Evolutionary conservation across 2,329 filamentous ascomycete species (phyloP).

Genomic region (Blumeria hordei): DNA sequence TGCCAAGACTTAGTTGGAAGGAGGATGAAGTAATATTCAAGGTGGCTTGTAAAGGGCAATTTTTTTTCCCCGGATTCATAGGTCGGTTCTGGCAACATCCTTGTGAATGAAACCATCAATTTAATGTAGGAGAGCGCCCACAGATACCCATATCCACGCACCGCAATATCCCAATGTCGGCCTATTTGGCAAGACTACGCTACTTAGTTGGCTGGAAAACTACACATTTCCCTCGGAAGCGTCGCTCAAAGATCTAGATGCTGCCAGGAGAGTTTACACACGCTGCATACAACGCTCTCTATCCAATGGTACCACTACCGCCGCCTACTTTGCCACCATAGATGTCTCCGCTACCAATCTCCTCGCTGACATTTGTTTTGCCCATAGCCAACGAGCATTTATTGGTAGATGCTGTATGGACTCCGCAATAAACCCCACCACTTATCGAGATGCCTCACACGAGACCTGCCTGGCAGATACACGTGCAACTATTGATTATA

Average conservation of each 20-base stretch:
- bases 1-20: slow-evolving; percentile 15
- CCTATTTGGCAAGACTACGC: slow-evolving; percentile 78
- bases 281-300: slow-evolving; percentile 61
- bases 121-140: slow-evolving; percentile 2
- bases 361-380: slow-evolving; percentile 61
- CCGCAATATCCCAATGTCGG: slow-evolving; percentile 86
- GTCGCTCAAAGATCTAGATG: slow-evolving; percentile 37
- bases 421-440: slow-evolving; percentile 39
- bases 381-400: slow-evolving; percentile 64
- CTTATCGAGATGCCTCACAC: slow-evolving; percentile 53
- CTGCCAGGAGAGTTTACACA: slow-evolving; percentile 49
- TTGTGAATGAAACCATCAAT: neutral
- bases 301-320: slow-evolving; percentile 75
- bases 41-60: slow-evolving; percentile 25
- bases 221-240: slow-evolving; percentile 91
- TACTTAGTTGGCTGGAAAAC: slow-evolving; percentile 77
- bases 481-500: slow-evolving; percentile 35
- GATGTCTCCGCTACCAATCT: slow-evolving; percentile 77
- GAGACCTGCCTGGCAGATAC: slow-evolving; percentile 32
- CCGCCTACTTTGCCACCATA: slow-evolving; percentile 83
- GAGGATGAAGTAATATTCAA: slow-evolving; percentile 7
- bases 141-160: slow-evolving; percentile 89
- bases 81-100: slow-evolving; percentile 20
- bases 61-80: slow-evolving; percentile 70
- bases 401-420: slow-evolving; percentile 96